A percentile compares a stretch with the other conserved stretches of the same genome.
phyloP scores from a whole-genome alignment of 805 yeast species.

The Candida sithepensis region DNA sequence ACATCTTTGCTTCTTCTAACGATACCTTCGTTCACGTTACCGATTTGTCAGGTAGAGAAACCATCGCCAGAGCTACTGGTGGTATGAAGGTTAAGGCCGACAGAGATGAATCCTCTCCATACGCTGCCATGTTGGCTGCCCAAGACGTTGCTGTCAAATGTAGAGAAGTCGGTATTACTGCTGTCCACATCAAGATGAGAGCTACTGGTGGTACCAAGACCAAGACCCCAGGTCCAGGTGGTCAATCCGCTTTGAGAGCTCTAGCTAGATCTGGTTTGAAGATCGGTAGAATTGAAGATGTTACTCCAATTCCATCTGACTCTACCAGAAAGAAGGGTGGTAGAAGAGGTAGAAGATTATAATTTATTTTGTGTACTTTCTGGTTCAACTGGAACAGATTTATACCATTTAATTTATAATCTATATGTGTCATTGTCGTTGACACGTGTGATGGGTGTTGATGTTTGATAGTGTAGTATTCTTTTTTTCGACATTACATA shows the following conservation, averaged over 20 bases:
- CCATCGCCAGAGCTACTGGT: conserved; percentile 99
- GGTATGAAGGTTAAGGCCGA: conserved; percentile 99
- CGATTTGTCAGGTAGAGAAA: conserved; percentile 99
- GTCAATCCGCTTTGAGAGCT: conserved; percentile 99
- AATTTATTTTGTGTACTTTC: conserved; percentile 14
- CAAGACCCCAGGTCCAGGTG: conserved; percentile 99
- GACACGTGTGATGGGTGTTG: background rate
- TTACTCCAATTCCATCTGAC: conserved; percentile 99
- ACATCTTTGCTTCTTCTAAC: conserved; percentile 99
- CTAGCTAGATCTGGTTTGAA: conserved; percentile 99
- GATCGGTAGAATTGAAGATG: conserved; percentile 99
- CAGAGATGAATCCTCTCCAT: conserved; percentile 99
- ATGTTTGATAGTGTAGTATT: conserved; percentile 10
- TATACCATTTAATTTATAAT: background rate
- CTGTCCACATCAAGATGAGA: conserved; percentile 99
- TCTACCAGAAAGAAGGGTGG: conserved; percentile 99
- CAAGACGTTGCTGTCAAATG: conserved; percentile 99
- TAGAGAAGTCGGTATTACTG: conserved; percentile 99
- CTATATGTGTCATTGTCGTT: background rate
- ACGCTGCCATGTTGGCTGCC: conserved; percentile 99
- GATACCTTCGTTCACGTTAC: conserved; percentile 99
- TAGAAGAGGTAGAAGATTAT: conserved; percentile 99
- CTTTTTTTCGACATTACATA: conserved; percentile 6
- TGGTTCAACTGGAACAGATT: background rate
- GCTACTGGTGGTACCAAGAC: conserved; percentile 99